Conservation (phyloP, 345 rosid species). For the Eucalyptus marginata region DNA sequence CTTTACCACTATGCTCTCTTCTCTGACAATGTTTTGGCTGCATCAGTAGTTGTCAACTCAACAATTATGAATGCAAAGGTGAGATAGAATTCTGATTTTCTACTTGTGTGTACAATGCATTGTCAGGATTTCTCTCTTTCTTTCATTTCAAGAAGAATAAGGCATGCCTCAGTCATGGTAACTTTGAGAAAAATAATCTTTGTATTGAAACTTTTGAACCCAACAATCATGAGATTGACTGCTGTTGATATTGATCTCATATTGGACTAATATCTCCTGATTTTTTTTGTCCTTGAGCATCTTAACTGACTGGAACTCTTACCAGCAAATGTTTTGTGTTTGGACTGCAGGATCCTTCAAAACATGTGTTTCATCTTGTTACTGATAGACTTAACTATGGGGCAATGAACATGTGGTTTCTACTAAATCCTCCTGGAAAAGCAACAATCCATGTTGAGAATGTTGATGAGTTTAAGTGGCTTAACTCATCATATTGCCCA, state of each 20-base stretch:
- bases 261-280: neutral
- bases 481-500: conserved; percentile 94
- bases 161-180: neutral
- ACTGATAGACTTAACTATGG: conserved; percentile 92
- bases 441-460: conserved; percentile 96
- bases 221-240: neutral
- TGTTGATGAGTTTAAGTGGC: conserved; percentile 97
- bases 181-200: neutral
- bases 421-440: conserved; percentile 85
- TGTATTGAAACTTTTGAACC: neutral
- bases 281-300: neutral
- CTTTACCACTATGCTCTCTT: conserved; percentile 95
- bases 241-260: neutral
- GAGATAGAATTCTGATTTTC: neutral
- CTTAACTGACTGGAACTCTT: neutral
- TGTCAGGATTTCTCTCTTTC: neutral
- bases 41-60: conserved; percentile 99
- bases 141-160: neutral
- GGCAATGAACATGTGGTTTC: conserved; percentile 99
- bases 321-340: neutral
- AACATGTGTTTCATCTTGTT: conserved; percentile 95
- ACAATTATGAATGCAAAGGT: conserved; percentile 93
- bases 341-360: conserved; percentile 74
- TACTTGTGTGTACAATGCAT: neutral
- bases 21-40: conserved; percentile 99